These are phyloP conservation scores for Phialophora chinensis DNA, from an alignment of 2,329 filamentous ascomycete species.

Conservation along the genomic window DNA sequence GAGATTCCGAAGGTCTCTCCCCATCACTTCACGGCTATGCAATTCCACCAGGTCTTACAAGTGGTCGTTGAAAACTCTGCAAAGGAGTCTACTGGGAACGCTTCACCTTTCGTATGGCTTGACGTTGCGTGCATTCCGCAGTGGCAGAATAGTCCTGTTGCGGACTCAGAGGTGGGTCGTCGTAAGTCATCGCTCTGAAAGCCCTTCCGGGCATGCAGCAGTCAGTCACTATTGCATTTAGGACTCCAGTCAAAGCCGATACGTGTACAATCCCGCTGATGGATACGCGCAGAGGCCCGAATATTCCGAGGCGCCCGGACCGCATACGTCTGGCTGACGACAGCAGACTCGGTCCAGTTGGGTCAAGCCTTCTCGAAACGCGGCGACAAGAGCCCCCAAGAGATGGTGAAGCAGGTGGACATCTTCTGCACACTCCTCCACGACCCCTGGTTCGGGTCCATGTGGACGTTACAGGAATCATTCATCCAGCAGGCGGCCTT, in stretches of 20 bases:
- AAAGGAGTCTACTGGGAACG: neutral
- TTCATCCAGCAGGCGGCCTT: constrained; percentile 1
- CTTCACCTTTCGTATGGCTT: constrained; percentile 1
- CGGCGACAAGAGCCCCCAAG: neutral
- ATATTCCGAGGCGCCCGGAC: neutral
- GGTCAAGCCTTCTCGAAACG: neutral
- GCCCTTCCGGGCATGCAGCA: neutral
- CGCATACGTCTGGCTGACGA: constrained; percentile 7
- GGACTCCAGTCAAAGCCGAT: neutral
- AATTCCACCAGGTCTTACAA: neutral
- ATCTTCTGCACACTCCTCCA: neutral
- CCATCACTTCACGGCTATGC: constrained; percentile 2
- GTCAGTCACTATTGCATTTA: neutral
- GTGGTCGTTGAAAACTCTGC: neutral
- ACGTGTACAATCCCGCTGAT: neutral
- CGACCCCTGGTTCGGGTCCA: neutral
- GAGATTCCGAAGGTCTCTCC: neutral
- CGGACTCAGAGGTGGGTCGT: constrained; percentile 4
- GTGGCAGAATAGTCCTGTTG: constrained; percentile 1
- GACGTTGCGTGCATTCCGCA: constrained; percentile 9
- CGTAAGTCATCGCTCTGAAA: neutral
- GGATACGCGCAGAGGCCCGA: neutral
- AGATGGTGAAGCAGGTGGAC: neutral
- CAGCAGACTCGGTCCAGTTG: neutral
- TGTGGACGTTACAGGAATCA: neutral